Percentiles rank a stretch among this genome's conserved stretches.
phyloP scores from a whole-genome alignment of 1,139 yeast genomes.

The Suhomyces taliae region DNA sequence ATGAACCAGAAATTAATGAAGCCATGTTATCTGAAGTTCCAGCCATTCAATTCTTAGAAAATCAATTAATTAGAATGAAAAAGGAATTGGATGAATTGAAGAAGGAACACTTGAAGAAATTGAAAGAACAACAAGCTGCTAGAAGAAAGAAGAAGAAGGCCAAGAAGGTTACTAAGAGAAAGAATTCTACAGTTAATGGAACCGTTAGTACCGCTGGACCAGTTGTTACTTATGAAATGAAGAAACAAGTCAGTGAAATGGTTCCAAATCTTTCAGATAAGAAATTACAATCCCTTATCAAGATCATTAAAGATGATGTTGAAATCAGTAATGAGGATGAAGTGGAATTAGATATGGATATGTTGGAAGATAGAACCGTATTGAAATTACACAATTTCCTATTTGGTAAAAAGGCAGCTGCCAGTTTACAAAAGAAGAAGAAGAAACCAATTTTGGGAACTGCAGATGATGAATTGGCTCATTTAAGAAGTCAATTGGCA shows the following conservation, averaged over 20 bases:
- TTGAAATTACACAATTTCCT: slow-evolving; percentile 79
- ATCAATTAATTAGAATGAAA: slow-evolving; percentile 82
- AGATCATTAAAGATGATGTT: slow-evolving; percentile 83
- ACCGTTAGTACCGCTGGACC: slow-evolving; percentile 23
- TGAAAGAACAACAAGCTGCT: slow-evolving; percentile 45
- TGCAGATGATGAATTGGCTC: slow-evolving; percentile 77
- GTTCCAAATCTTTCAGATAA: slow-evolving; percentile 78
- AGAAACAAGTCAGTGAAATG: slow-evolving; percentile 86
- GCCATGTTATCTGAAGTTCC: slow-evolving; percentile 71
- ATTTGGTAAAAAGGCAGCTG: slow-evolving; percentile 55
- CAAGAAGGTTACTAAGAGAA: slow-evolving; percentile 24
- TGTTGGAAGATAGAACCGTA: slow-evolving; percentile 81
- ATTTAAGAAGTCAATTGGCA: slow-evolving; percentile 78
- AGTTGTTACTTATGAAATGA: slow-evolving; percentile 90
- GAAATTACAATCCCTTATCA: slow-evolving; percentile 78
- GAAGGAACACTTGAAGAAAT: slow-evolving; percentile 63
- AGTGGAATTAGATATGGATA: slow-evolving; percentile 94
- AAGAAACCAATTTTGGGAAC: slow-evolving; percentile 58
- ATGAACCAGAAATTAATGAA: slow-evolving; percentile 72
- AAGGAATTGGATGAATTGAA: slow-evolving; percentile 80
- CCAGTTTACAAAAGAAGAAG: slow-evolving; percentile 38
- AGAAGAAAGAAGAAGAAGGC: slow-evolving; percentile 51
- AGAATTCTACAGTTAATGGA: slow-evolving; percentile 12
- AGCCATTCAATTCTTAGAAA: slow-evolving; percentile 85
- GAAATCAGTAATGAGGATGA: slow-evolving; percentile 77